Conservation (phyloP, 1,284 basidiomycete genomes). For the Tilletia caries region DNA sequence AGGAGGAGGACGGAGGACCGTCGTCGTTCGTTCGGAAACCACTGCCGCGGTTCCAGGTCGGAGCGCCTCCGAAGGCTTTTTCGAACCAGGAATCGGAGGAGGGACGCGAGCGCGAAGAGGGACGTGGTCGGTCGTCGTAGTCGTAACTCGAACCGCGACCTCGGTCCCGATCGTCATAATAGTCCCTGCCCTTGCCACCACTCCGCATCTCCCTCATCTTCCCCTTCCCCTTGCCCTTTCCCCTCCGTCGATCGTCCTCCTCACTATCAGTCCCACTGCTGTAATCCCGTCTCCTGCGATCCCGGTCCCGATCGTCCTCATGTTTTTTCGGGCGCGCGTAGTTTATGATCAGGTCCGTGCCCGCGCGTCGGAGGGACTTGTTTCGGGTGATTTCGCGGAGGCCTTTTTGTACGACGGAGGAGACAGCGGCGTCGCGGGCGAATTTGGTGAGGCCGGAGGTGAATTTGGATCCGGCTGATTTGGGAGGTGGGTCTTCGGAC, state of each 20-base stretch:
- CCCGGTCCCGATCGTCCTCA: not conserved
- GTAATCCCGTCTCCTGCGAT: not conserved
- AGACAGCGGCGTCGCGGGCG: not conserved
- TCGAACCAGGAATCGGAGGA: conserved; percentile 10
- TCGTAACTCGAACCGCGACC: not conserved
- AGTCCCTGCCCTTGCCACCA: too few relatives aligned
- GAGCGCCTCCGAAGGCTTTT: not conserved
- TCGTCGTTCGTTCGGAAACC: not conserved
- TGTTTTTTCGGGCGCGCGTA: not conserved
- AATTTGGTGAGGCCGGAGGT: not conserved
- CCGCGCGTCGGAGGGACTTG: not conserved
- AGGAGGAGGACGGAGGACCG: not conserved
- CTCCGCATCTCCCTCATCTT: not conserved
- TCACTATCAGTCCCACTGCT: not conserved
- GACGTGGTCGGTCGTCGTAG: not conserved
- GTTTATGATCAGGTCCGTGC: conserved; percentile 4
- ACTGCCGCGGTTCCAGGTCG: not conserved
- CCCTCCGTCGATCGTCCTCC: not conserved
- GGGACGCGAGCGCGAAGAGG: not conserved
- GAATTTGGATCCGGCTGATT: not conserved
- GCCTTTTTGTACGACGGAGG: not conserved
- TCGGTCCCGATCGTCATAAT: not conserved
- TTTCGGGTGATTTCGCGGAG: not conserved
- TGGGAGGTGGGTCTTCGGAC: too few relatives aligned
- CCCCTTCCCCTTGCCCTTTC: not conserved